These are phyloP conservation scores for Pseudogymnoascus pannorum DNA, from an alignment of 2,329 filamentous ascomycete genomes.

Conservation along the genomic window DNA sequence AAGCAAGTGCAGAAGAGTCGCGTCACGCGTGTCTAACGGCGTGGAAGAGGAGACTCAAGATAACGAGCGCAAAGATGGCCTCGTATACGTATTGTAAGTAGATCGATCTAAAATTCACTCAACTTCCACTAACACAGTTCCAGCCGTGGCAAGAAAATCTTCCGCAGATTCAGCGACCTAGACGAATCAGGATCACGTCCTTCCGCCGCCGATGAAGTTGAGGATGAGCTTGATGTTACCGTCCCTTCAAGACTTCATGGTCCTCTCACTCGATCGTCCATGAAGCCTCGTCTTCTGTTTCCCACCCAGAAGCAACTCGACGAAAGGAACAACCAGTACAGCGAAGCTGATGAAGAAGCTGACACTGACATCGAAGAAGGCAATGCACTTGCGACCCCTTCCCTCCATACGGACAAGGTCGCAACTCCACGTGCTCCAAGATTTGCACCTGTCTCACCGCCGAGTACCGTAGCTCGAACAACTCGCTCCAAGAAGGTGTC, in stretches of 20 bases:
- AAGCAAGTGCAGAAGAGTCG: constrained; percentile 47
- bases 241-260: constrained; percentile 29
- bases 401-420: constrained; percentile 10
- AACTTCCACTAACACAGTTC: constrained; percentile 23
- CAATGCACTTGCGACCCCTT: constrained; percentile 18
- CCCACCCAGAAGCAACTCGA: constrained; percentile 35
- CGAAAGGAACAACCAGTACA: constrained; percentile 38
- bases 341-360: constrained; percentile 47
- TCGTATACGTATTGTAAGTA: constrained; percentile 74
- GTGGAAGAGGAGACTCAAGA: constrained; percentile 25
- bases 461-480: constrained; percentile 48
- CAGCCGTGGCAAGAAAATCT: constrained; percentile 73
- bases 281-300: constrained; percentile 69
- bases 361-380: constrained; percentile 42
- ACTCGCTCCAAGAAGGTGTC: constrained; percentile 47
- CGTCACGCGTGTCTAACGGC: constrained; percentile 24
- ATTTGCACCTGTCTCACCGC: constrained; percentile 53
- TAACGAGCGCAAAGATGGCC: constrained; percentile 61
- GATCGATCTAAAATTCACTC: not conserved
- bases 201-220: constrained; percentile 20
- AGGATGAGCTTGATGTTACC: constrained; percentile 29
- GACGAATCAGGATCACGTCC: constrained; percentile 22
- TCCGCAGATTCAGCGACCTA: constrained; percentile 47
- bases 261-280: constrained; percentile 57
- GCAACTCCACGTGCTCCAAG: constrained; percentile 48